A percentile compares a stretch with the other conserved stretches of the same genome.
Conservation (phyloP, 148 eudicot genomes). For the Rhododendron kiyosumense region DNA sequence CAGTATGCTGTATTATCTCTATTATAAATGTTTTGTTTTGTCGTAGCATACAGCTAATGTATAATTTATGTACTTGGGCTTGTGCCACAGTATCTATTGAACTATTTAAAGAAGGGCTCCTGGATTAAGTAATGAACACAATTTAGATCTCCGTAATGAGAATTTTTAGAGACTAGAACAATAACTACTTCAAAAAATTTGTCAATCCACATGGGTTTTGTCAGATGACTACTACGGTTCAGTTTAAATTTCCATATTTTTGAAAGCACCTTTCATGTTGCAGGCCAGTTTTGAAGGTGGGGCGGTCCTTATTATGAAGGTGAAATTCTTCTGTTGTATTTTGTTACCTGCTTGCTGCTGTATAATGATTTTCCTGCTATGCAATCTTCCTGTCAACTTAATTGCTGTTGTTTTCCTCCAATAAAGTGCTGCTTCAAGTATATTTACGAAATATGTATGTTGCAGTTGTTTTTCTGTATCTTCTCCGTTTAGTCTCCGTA, state of each 20-base stretch:
- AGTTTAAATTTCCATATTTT: neutral
- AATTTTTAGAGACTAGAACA: neutral
- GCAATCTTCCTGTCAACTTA: slow-evolving; percentile 4
- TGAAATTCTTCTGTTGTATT: neutral
- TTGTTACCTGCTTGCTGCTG: slow-evolving; percentile 5
- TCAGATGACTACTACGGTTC: slow-evolving; percentile 5
- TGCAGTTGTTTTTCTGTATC: neutral
- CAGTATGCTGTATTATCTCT: neutral
- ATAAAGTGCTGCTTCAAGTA: neutral
- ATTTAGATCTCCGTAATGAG: neutral
- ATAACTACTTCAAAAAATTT: neutral
- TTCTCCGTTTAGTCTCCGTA: neutral
- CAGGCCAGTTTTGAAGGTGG: slow-evolving; percentile 35
- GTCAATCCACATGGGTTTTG: neutral
- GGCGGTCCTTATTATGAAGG: slow-evolving; percentile 27
- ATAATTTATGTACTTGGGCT: neutral
- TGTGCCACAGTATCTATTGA: neutral
- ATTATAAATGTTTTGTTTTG: neutral
- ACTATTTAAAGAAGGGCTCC: neutral
- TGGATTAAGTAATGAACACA: neutral
- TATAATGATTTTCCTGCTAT: neutral
- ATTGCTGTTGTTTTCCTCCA: neutral
- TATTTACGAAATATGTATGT: neutral
- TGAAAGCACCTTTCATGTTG: slow-evolving; percentile 13
- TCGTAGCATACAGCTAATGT: neutral